Evolutionary conservation across 176 grass and related monocot species (phyloP).

Genomic region (Bonia amplexicaulis): DNA sequence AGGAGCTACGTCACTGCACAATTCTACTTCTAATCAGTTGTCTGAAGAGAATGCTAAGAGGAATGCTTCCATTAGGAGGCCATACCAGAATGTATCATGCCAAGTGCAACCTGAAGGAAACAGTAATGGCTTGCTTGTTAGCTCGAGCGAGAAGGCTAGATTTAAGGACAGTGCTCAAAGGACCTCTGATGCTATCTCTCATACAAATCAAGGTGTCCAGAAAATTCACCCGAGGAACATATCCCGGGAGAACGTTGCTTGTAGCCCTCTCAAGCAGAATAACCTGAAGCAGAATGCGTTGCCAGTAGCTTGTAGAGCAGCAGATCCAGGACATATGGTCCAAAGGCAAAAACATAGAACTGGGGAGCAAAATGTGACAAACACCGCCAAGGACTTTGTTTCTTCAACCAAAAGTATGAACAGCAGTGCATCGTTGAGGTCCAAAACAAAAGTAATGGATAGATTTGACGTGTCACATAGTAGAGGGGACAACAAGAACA

Average conservation of each 20-base stretch:
- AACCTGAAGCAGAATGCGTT: constrained; percentile 65
- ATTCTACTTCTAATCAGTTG: constrained; percentile 10
- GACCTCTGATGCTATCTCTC: neutral
- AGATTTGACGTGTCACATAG: constrained; percentile 10
- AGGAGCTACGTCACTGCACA: constrained; percentile 11
- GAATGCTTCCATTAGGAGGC: constrained; percentile 24
- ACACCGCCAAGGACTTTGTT: constrained; percentile 29
- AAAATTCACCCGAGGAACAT: constrained; percentile 8
- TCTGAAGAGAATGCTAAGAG: constrained; percentile 27
- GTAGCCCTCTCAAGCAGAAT: constrained; percentile 49
- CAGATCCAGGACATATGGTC: neutral
- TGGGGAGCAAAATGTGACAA: constrained; percentile 14
- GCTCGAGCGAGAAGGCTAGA: constrained; percentile 13
- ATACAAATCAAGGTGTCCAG: constrained; percentile 23
- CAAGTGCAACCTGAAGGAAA: constrained; percentile 36
- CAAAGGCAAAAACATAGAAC: constrained; percentile 30
- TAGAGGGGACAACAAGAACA: constrained; percentile 27
- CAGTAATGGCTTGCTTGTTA: constrained; percentile 20
- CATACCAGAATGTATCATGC: constrained; percentile 9
- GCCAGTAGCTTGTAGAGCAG: constrained; percentile 1
- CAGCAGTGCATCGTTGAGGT: constrained; percentile 28
- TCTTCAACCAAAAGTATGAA: constrained; percentile 44
- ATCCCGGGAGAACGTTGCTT: constrained; percentile 10
- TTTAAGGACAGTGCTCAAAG: neutral
- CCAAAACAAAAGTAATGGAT: constrained; percentile 40